These are phyloP conservation scores for Tulasnella sp. DNA, from an alignment of 768 basidiomycete species.

Conservation along the genomic window DNA sequence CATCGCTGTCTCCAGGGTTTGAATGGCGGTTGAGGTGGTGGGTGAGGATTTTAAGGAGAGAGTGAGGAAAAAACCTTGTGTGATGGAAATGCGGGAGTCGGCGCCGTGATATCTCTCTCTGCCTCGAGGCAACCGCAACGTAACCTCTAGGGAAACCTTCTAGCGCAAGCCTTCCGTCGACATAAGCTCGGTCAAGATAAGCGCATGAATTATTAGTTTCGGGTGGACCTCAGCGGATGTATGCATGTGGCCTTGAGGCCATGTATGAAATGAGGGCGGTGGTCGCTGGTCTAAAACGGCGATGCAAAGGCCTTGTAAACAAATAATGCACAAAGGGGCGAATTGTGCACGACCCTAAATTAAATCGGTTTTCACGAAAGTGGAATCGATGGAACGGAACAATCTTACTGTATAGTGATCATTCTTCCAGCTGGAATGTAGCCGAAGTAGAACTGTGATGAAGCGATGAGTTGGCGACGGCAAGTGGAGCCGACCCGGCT, in stretches of 20 bases:
- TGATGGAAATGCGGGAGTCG: constrained; percentile 3
- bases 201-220: background rate
- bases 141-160: constrained; percentile 7
- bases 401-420: no score
- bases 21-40: background rate
- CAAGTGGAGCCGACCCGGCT: no score
- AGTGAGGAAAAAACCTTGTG: background rate
- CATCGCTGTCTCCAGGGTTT: background rate
- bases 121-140: constrained; percentile 8
- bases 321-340: background rate
- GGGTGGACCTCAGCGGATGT: background rate
- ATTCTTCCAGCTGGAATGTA: no score
- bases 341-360: background rate
- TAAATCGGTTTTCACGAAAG: background rate
- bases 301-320: background rate
- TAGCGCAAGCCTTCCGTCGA: constrained; percentile 6
- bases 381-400: no score
- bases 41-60: background rate
- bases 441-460: no score
- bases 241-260: background rate
- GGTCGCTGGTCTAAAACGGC: background rate
- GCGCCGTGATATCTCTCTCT: constrained; percentile 2
- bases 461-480: no score
- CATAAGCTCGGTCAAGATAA: constrained; percentile 7
- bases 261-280: background rate